A percentile compares a stretch with the other conserved stretches of the same genome.
Conservation (phyloP, 805 yeast species). For the Candida mattraensis region DNA sequence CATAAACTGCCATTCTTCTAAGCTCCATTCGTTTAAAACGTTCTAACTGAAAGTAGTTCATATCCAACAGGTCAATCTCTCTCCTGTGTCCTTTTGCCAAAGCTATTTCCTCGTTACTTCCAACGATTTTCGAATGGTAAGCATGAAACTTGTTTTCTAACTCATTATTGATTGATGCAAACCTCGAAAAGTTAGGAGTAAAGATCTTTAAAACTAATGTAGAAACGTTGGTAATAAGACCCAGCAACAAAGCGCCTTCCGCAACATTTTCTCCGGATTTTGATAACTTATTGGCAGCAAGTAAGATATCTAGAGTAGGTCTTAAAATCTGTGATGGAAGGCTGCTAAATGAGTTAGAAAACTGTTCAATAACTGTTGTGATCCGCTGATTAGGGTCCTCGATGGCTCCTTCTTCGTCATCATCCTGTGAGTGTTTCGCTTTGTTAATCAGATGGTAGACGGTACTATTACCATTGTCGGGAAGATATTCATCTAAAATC, state of each 20-base stretch:
- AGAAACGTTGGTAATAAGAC: conserved; percentile 77
- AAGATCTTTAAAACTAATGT: conserved; percentile 69
- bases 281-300: conserved; percentile 78
- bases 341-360: conserved; percentile 67
- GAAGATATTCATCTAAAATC: conserved; percentile 70
- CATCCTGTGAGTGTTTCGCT: conserved; percentile 11
- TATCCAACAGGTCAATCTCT: conserved; percentile 76
- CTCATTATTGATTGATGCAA: conserved; percentile 72
- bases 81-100: conserved; percentile 76
- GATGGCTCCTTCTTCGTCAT: conserved; percentile 32
- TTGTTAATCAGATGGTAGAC: conserved; percentile 68
- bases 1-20: conserved; percentile 71
- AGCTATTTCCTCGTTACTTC: conserved; percentile 85
- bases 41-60: conserved; percentile 77
- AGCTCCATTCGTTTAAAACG: conserved; percentile 74
- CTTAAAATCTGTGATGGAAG: conserved; percentile 82
- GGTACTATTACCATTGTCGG: conserved; percentile 65
- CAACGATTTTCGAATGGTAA: conserved; percentile 76
- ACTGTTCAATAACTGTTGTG: conserved; percentile 74
- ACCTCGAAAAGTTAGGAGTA: conserved; percentile 87
- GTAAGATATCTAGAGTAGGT: conserved; percentile 74
- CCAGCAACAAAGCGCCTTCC: conserved; percentile 76
- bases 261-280: conserved; percentile 66
- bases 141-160: conserved; percentile 84
- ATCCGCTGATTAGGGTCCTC: conserved; percentile 81